Percentiles rank a stretch among this genome's conserved stretches.
These are phyloP conservation scores for Saccharomyces hybrid DNA, from an alignment of 1,139 yeast species.

Conservation along the genomic window DNA sequence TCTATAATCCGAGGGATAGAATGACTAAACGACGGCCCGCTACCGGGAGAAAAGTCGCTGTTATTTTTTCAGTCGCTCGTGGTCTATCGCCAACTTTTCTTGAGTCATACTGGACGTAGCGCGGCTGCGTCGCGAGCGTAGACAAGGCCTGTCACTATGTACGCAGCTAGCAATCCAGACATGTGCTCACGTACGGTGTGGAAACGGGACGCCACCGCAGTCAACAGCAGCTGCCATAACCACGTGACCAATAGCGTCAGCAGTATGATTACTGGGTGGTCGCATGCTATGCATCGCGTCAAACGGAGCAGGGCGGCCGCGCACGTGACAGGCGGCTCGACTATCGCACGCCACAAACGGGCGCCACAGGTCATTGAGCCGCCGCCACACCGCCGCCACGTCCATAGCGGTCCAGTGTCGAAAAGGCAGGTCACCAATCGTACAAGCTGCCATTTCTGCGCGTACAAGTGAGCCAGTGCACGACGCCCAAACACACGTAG, in stretches of 20 bases:
- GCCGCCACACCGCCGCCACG: not conserved
- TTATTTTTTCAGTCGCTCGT: not conserved
- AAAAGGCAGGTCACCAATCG: conserved; percentile 9
- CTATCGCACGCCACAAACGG: conserved; percentile 1
- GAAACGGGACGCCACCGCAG: conserved; percentile 58
- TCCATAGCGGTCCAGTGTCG: conserved; percentile 12
- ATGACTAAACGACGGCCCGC: conserved; percentile 1
- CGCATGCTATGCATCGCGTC: conserved; percentile 23
- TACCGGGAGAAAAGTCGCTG: not conserved
- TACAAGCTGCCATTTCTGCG: conserved; percentile 1
- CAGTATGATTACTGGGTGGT: conserved; percentile 41
- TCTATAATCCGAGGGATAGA: not conserved
- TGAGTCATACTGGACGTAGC: not conserved
- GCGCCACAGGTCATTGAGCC: conserved; percentile 1
- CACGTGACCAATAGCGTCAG: conserved; percentile 48
- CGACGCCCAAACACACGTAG: conserved; percentile 36
- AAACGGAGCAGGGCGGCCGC: conserved; percentile 5
- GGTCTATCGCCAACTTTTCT: not conserved
- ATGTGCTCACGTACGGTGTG: conserved; percentile 61
- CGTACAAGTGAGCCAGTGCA: conserved; percentile 10
- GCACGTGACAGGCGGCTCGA: conserved; percentile 1
- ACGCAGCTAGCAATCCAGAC: conserved; percentile 26
- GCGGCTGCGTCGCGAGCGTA: conserved; percentile 5
- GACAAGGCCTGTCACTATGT: conserved; percentile 19
- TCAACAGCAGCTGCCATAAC: conserved; percentile 85